Base-by-base conservation (phyloP, 2,329 filamentous ascomycete species). In the Hypoxylon sp. region DNA sequence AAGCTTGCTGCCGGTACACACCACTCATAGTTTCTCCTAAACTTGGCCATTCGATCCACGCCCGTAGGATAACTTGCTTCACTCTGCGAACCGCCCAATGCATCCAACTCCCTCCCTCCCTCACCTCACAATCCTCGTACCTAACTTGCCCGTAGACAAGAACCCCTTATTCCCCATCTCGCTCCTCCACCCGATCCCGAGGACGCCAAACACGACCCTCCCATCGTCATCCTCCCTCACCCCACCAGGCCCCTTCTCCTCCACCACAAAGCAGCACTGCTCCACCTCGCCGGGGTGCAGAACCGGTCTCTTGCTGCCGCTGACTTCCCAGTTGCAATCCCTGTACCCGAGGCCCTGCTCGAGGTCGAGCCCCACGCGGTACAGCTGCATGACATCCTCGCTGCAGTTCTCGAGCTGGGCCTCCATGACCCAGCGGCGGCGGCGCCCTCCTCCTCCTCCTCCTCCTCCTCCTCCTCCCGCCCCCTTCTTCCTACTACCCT, bases 331-430 rank as follows among this genome's bases (percentile, higher is more conserved):
- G 73, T 91, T 90, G 70, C 87, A 86, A 66, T 87, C 87, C 42
- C 80, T 80, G 71, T 84, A 87, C 50, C 75, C 73, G 55, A 90
- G 78, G 3, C 86, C 86, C 1, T 80, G 74, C 70, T 85, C 86
- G 5, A 86, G 80, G 58, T 89, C 85, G 63, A 91, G 78, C 33
- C 81, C 81, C 31, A 90, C 87, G 67, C 83, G 83, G 80, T 97
- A 93, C 56, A 99, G 85, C 76, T 92, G 88, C 71, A 98, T 91
- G 3, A 90, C 84, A 48, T 91, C 90, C 78, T 98, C 94, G 51
- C 93, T 93, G 77, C 94, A 92, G 80, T 98, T 99, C 83, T 99
- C 96, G 65, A 99, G 81, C 82, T 99, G 96, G 26, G 95, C 96
- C 80, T 99, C 96, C 54, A 99, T 85, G 13, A 93, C 90, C 87